Evolutionary conservation across 257 asterid species (phyloP), one percentile per base, ranked within the genome.

Genomic region (Coffea eugenioides): DNA sequence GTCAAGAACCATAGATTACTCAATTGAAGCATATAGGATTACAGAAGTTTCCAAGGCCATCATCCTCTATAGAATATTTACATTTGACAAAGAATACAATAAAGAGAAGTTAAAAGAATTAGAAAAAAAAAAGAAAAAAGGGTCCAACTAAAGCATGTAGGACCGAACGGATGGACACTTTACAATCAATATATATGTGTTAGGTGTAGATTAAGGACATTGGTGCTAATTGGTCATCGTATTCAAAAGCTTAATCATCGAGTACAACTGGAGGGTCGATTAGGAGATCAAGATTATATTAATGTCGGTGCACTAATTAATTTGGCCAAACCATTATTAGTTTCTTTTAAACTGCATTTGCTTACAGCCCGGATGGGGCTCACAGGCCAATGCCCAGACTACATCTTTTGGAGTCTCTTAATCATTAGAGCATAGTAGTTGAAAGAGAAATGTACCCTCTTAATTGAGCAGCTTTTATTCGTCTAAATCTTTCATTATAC

Each of bases 231-330:
- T 69, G 67, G 36, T 79, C 52, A 71, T 69, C 25, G 21, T 27
- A 72, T 73, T 76, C 76, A 76, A 75, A 79, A 76, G 81, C 27
- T 72, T 75, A 59, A 56, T 70, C 77, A 82, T 83, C 41, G 14
- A 77, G 31, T 59, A 80, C 88, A 85, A 76, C 77, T 86, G 87
- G 43, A 39, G 73, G 74, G 57, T 73, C 79, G 61, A 67, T 77
- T 66, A 74, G 71, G 48, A 41, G 67, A 65, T 64, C 39, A 20
- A 64, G 16, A 65, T 12, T 27, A 65, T 12, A 65, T 11, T 27
- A 13, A 61, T 25, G 4, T 0, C 0, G 15, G 14, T 27, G 43
- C 8, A 41, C 21, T 56, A 62, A 34, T n/a, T 73, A 27, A 11
- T 59, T 66, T 27, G 72, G 34, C 20, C 75, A 52, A 65, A 70